Evolutionary conservation across 1,284 basidiomycete genomes (phyloP), one percentile per base, ranked within the genome.

Genomic region (Wallemia hederae): DNA sequence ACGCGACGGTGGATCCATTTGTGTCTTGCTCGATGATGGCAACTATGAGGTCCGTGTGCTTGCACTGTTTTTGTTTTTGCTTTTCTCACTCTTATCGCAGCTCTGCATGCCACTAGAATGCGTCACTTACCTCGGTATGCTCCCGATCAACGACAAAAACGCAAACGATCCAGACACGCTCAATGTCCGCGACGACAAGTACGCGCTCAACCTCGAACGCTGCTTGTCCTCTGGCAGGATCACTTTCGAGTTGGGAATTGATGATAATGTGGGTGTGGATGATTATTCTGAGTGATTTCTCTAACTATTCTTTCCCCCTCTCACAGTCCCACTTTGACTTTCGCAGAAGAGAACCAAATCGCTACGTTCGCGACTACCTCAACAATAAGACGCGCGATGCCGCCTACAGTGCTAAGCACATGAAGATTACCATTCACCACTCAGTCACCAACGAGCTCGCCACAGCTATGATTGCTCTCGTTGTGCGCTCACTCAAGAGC

Each of bases 21-120:
- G 62, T 27, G 55, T 63, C 15, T 60, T 63, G 3, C 60, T 63
- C 58, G 62, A 63, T 59, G 62, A 63, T 27, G 55, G 57, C 19
- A 28, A 59, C 2, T 61, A 63, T 25, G 62, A 63, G 59, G 60
- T 56, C 11, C 55, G n/a, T 56, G 11, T n/a, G 11, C 14, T 34
- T 26, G 5, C 55, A 14, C 24, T 22, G 55, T 56, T 26, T 22
- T 22, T n/a, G 9, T 14, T n/a, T 56, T 7, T 14, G 55, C 19
- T n/a, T 7, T 56, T 9, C 24, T 56, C 9, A 22, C 55, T 15
- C 24, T 9, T 7, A 7, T 9, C 25, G 22, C 24, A 56, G 56
- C 24, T 63, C 17, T 59, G 61, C 59, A 58, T 63, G 28, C 62
- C 62, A 11, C 57, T 63, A 19, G 27, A 31, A 24, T 31, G 29